Evolutionary conservation across 257 asterid genomes (phyloP), one percentile per base, ranked within the genome.

Genomic region (Solanum dulcamara): DNA sequence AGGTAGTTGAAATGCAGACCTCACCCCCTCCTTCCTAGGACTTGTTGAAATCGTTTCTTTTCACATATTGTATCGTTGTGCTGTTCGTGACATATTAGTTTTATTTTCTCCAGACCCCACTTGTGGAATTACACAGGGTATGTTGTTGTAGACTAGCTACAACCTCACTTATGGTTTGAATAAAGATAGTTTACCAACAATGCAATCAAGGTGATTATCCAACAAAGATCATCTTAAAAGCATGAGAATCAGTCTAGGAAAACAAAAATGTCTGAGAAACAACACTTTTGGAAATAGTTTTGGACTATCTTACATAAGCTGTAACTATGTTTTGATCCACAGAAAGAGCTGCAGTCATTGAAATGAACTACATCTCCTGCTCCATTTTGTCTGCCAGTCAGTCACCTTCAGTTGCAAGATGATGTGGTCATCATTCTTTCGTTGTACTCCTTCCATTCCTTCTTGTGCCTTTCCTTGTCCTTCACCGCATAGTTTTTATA

Each of bases 401-500:
- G 18, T 70, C 48, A 40, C 51, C 51, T 71, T 71, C 24, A 37
- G 20, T 22, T 53, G 11, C 60, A 22, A 44, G 30, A 18, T 9
- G 55, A 55, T 30, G 67, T 72, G 50, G 44, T 75, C 82, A 44
- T 90, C 86, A 71, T 26, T 68, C 85, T 90, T 88, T 92, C 93
- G 87, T 84, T 93, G 86, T 94, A 95, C 93, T 89, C 98, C 48
- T 86, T 84, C 91, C 92, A 60, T 81, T 94, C 97, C 15, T 82
- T 88, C 81, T 89, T 89, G 87, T 93, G 91, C 88, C 98, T 91
- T 30, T 91, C 97, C 89, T 93, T 96, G 84, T 96, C 99, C 90
- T 89, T 85, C 90, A 87, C 42, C 7, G 94, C 96, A 77, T 90
- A 85, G 44, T 86, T 72, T 50, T 93, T 93, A 85, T 94, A 96